These are phyloP conservation scores for Aphanoascus verrucosus DNA, from an alignment of 2,329 filamentous ascomycete genomes.

Conservation along the genomic window DNA sequence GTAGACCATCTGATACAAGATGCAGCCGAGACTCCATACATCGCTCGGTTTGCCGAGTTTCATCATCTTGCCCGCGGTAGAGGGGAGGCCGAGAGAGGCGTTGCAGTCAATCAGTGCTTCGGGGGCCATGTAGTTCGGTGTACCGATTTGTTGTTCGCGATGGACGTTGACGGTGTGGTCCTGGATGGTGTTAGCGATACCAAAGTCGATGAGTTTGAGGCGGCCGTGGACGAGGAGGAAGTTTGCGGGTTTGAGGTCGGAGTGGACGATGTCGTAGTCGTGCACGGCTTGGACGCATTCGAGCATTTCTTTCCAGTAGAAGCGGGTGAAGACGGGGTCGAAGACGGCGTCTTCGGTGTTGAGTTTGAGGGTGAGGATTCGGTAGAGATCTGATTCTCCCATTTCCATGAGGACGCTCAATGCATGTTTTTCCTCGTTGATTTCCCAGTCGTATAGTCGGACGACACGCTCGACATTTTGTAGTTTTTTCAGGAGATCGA, in stretches of 20 bases:
- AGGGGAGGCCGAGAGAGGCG: constrained; percentile 43
- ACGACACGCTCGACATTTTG: constrained; percentile 82
- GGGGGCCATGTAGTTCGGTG: constrained; percentile 97
- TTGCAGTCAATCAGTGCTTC: constrained; percentile 87
- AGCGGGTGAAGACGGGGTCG: constrained; percentile 85
- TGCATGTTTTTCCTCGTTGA: constrained; percentile 83
- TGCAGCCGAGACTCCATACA: constrained; percentile 92
- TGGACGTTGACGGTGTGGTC: constrained; percentile 97
- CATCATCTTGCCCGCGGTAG: constrained; percentile 60
- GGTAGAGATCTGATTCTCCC: constrained; percentile 86
- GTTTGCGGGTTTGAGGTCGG: constrained; percentile 92
- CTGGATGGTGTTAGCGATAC: constrained; percentile 94
- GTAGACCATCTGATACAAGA: constrained; percentile 96
- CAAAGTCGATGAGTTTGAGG: constrained; percentile 95
- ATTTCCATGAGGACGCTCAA: constrained; percentile 94
- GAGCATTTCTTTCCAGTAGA: constrained; percentile 99
- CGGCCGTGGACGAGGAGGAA: constrained; percentile 85
- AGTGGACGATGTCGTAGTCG: constrained; percentile 84
- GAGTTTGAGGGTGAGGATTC: constrained; percentile 63
- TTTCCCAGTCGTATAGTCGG: constrained; percentile 78
- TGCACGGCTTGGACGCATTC: constrained; percentile 88
- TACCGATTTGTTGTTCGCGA: constrained; percentile 87
- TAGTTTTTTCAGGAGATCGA: constrained; percentile 75
- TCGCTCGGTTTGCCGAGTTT: constrained; percentile 93
- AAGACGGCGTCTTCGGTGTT: constrained; percentile 64